A percentile compares a stretch with the other conserved stretches of the same genome.
phyloP scores from a whole-genome alignment of 2,329 filamentous ascomycete species.

The Colletotrichum simmondsii region DNA sequence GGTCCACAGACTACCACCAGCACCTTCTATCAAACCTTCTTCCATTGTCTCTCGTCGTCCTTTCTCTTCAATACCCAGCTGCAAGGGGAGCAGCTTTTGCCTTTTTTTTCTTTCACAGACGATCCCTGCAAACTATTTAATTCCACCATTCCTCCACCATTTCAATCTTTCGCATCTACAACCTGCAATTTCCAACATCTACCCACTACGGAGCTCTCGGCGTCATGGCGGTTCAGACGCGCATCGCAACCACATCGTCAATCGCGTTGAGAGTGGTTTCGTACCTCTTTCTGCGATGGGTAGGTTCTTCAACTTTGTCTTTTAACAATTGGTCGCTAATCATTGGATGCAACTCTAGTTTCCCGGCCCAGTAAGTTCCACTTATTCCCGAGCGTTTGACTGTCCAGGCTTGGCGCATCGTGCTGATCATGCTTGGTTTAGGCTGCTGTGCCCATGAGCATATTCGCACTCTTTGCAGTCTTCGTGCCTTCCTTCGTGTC shows the following conservation, averaged over 20 bases:
- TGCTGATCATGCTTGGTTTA: constrained; percentile 24
- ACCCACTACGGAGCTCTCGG: constrained; percentile 5
- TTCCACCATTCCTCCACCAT: background rate
- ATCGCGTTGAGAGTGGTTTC: constrained; percentile 59
- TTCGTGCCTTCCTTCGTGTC: constrained; percentile 73
- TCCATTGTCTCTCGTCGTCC: background rate
- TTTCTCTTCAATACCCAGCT: background rate
- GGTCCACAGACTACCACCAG: background rate
- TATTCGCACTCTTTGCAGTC: constrained; percentile 72
- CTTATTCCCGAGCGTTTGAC: background rate
- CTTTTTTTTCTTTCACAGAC: constrained; percentile 8
- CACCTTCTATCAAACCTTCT: constrained; percentile 14
- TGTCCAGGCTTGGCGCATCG: background rate
- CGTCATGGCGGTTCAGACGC: constrained; percentile 45
- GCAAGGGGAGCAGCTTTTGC: constrained; percentile 19
- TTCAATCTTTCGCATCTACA: background rate
- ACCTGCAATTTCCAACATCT: background rate
- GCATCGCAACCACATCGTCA: constrained; percentile 55
- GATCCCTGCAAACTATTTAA: background rate
- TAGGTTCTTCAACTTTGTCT: constrained; percentile 41
- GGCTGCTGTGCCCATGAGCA: constrained; percentile 36
- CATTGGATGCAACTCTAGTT: constrained; percentile 32
- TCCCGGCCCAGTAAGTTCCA: constrained; percentile 43
- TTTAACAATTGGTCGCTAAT: constrained; percentile 3
- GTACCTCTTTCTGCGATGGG: constrained; percentile 73